Conservation (phyloP, 306 rosid genomes). For the Sphenostylis stenocarpa region DNA sequence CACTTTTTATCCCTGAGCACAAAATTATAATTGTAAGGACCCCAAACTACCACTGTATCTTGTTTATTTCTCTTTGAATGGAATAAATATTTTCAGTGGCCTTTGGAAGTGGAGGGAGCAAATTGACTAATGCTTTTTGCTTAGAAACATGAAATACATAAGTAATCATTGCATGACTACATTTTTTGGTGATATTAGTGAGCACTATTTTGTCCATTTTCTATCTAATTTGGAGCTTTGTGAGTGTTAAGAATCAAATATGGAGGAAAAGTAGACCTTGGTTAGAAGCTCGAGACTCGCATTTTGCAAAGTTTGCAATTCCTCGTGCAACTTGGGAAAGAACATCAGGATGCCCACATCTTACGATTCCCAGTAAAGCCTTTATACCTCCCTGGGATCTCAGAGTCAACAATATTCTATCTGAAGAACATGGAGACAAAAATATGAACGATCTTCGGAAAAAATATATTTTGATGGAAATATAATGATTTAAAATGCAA, state of each 20-base stretch:
- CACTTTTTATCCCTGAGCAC: conserved; percentile 61
- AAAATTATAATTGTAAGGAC: conserved; percentile 21
- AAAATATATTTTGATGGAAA: not conserved
- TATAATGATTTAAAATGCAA: not conserved
- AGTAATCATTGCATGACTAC: not conserved
- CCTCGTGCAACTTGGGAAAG: conserved; percentile 99
- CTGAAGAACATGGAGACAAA: conserved; percentile 41
- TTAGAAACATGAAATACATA: not conserved
- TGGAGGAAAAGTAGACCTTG: conserved; percentile 56
- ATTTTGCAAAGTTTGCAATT: conserved; percentile 95
- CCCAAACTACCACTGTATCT: not conserved
- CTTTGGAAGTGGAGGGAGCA: not conserved
- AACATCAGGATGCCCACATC: conserved; percentile 98
- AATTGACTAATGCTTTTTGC: not conserved
- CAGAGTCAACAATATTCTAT: conserved; percentile 76
- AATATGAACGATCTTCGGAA: conserved; percentile 9
- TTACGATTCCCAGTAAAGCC: conserved; percentile 92
- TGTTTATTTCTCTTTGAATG: not conserved
- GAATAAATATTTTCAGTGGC: conserved; percentile 6
- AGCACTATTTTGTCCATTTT: conserved; percentile 8
- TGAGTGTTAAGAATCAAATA: not conserved
- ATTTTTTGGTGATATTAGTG: not conserved
- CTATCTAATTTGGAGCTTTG: not conserved
- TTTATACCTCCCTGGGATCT: conserved; percentile 94
- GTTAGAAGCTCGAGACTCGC: conserved; percentile 88